Percentiles rank a stretch among this genome's conserved stretches.
Conservation (phyloP, 352 stramenopile genomes). For the Phytophthora hybrid region DNA sequence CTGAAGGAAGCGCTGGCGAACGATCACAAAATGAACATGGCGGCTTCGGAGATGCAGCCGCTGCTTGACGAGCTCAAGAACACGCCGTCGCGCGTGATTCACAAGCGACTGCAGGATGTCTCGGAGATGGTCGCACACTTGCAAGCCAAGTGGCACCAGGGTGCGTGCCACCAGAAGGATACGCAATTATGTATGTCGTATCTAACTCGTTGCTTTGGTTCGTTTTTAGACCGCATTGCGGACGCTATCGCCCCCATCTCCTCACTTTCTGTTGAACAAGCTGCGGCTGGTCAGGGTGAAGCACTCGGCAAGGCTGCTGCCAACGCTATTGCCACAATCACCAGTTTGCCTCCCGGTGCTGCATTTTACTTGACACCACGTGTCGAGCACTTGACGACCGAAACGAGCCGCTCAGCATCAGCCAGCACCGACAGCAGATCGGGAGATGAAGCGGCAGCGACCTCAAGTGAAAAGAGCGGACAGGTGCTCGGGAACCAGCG, state of each 20-base stretch:
- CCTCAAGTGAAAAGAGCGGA: slow-evolving; percentile 25
- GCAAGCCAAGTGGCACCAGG: slow-evolving; percentile 75
- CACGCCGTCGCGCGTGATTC: slow-evolving; percentile 69
- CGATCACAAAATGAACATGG: slow-evolving; percentile 73
- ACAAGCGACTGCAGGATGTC: slow-evolving; percentile 81
- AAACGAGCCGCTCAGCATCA: slow-evolving; percentile 18
- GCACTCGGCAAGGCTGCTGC: slow-evolving; percentile 18
- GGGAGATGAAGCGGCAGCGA: slow-evolving; percentile 23
- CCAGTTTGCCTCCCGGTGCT: slow-evolving; percentile 37
- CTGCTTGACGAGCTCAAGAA: slow-evolving; percentile 65
- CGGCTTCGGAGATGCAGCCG: slow-evolving; percentile 63
- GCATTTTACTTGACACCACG: slow-evolving; percentile 46
- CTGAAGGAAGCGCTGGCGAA: slow-evolving; percentile 60
- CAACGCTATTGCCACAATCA: slow-evolving; percentile 33
- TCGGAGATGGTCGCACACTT: slow-evolving; percentile 79
- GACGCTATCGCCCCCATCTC: slow-evolving; percentile 28
- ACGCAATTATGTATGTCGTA: neutral
- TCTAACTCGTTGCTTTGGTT: slow-evolving; percentile 14
- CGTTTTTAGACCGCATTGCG: slow-evolving; percentile 37
- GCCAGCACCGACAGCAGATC: slow-evolving; percentile 33
- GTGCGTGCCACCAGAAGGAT: slow-evolving; percentile 27
- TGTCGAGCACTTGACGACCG: slow-evolving; percentile 27
- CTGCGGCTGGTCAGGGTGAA: slow-evolving; percentile 21
- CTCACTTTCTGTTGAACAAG: slow-evolving; percentile 36
- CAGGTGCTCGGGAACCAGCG: slow-evolving; percentile 37